These are phyloP conservation scores for Coniella lustricola DNA, from an alignment of 2,329 filamentous ascomycete species.

Conservation along the genomic window DNA sequence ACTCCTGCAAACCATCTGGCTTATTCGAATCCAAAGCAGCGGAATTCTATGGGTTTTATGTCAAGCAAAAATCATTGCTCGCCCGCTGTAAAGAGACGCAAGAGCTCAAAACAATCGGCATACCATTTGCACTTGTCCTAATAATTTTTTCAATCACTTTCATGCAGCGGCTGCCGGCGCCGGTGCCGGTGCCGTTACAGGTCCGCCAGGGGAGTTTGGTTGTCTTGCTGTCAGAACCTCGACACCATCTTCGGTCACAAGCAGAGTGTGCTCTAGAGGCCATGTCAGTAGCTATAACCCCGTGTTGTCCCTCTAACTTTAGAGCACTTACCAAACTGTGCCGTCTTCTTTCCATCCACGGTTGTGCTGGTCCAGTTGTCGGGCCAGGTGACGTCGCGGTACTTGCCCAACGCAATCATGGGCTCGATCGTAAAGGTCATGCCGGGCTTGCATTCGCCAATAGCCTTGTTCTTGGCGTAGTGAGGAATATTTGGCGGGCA, in stretches of 20 bases:
- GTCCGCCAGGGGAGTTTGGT: constrained; percentile 68
- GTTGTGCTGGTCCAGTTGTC: constrained; percentile 98
- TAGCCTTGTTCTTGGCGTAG: constrained; percentile 97
- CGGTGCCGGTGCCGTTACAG: constrained; percentile 57
- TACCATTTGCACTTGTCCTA: constrained; percentile 48
- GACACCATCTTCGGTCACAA: constrained; percentile 78
- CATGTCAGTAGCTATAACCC: background rate
- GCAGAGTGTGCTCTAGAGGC: constrained; percentile 65
- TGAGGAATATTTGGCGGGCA: constrained; percentile 90
- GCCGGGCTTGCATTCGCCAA: constrained; percentile 86
- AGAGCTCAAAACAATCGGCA: constrained; percentile 24
- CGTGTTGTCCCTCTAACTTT: background rate
- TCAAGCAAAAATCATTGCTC: no score
- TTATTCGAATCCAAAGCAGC: no score
- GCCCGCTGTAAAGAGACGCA: no score
- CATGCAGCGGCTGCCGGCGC: constrained; percentile 10
- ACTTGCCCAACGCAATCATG: constrained; percentile 90
- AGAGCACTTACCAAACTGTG: constrained; percentile 70
- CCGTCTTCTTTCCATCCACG: constrained; percentile 78
- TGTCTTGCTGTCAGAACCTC: constrained; percentile 73
- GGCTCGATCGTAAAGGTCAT: constrained; percentile 99
- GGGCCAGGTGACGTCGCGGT: constrained; percentile 92
- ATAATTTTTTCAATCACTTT: background rate
- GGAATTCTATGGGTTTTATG: no score
- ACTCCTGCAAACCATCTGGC: no score